These are phyloP conservation scores for Kluyveromyces aestuarii DNA, from an alignment of 805 yeast species.

Conservation along the genomic window DNA sequence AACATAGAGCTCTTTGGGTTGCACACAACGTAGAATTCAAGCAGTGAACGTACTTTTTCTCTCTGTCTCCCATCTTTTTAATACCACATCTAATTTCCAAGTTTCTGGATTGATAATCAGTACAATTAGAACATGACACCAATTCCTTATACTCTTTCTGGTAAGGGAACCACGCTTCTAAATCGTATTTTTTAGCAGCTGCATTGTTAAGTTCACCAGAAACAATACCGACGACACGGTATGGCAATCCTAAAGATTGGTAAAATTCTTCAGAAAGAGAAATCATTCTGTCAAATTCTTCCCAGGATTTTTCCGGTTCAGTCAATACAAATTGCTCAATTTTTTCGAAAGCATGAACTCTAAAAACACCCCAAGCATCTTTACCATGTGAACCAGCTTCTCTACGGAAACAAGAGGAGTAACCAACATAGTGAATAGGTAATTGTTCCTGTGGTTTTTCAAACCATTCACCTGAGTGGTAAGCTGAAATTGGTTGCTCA, in stretches of 20 bases:
- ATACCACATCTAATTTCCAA: conserved; percentile 98
- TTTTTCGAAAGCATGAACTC: conserved; percentile 97
- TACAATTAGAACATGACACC: conserved; percentile 97
- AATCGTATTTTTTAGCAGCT: conserved; percentile 97
- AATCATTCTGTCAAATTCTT: conserved; percentile 94
- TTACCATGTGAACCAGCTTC: conserved; percentile 99
- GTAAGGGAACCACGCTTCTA: conserved; percentile 99
- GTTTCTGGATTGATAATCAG: conserved; percentile 98
- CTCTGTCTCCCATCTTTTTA: conserved; percentile 87
- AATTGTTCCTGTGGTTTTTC: conserved; percentile 95
- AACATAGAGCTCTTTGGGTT: conserved; percentile 96
- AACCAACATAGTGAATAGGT: conserved; percentile 95
- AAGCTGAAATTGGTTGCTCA: conserved; percentile 98
- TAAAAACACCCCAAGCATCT: conserved; percentile 99
- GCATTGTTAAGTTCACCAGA: conserved; percentile 98
- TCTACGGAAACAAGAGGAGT: conserved; percentile 97
- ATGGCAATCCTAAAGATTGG: conserved; percentile 84
- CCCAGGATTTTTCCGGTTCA: conserved; percentile 98
- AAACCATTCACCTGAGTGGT: conserved; percentile 96
- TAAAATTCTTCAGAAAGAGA: conserved; percentile 85
- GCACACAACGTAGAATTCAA: conserved; percentile 96
- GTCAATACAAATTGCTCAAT: conserved; percentile 93
- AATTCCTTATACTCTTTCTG: conserved; percentile 97
- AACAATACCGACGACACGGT: conserved; percentile 95
- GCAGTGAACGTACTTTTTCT: conserved; percentile 97